Base-by-base conservation (phyloP, 2,329 filamentous ascomycete genomes). In the Sclerotinia borealis region DNA sequence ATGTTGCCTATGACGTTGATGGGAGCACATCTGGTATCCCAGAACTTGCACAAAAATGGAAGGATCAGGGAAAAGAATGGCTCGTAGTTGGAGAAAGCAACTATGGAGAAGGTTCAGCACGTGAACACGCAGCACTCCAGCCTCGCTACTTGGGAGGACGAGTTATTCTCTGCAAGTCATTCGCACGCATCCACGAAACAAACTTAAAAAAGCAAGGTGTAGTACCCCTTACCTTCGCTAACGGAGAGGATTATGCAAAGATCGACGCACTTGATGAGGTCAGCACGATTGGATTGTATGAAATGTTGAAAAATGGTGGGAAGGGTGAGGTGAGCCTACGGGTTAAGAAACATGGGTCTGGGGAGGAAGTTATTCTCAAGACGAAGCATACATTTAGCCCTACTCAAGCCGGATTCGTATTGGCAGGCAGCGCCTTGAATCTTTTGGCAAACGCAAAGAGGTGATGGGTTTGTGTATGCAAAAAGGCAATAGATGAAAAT, bases 161-260 rank as follows among this genome's bases (percentile, higher is more conserved):
- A 56, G 82, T 96, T 73, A 92, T 96, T 64, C 83, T 96, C 22
- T 83, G 89, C 63, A 96, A 96, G 80, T 90, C 85, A 43, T 96
- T 96, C 74, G 92, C 92, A 0, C 87, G 92, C 60, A 96, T 96
- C 75, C 92, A 96, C 79, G 92, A 96, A 82, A 96, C 92, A 36
- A 96, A 96, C 76, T 80, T 96, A 69, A 96, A 96, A 86, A 96
- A 96, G 80, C 95, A 99, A 79, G 95, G 95, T 67, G 90, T 99
- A 39, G 92, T 99, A 50, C 95, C 95, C 2, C 81, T 99, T 71
- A 97, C 92, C 0, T 96, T 99, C 74, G 91, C 81, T 51, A 83
- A 96, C 76, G 92, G 96, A 78, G 83, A 84, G 25, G 95, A 98
- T 77, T 98, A 97, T 75, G 91, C 95, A 73, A 79, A 81, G 67